Evolutionary conservation across 2,329 filamentous ascomycete species (phyloP).

Genomic region (Drechslera avenae): DNA sequence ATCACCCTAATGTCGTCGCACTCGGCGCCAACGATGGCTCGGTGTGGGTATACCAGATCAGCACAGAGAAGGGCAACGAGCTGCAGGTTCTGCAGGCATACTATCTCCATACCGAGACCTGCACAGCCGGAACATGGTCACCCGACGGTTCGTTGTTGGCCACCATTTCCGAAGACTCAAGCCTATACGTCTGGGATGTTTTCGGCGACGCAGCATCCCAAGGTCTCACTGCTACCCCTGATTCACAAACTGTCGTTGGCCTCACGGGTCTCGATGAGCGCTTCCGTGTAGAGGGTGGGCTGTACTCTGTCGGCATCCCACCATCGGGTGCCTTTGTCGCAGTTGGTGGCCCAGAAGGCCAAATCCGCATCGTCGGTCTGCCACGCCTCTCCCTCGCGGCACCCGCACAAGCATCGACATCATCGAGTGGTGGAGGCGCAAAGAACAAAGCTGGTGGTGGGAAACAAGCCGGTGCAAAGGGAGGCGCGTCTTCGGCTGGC

Average conservation of each 20-base stretch:
- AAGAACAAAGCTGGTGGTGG: conserved; percentile 56
- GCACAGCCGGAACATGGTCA: conserved; percentile 90
- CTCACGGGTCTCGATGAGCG: conserved; percentile 83
- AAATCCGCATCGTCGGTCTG: conserved; percentile 82
- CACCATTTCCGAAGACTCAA: conserved; percentile 87
- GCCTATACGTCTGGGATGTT: conserved; percentile 90
- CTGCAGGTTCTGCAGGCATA: conserved; percentile 88
- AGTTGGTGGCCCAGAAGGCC: conserved; percentile 84
- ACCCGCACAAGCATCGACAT: conserved; percentile 41
- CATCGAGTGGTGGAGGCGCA: conserved; percentile 52
- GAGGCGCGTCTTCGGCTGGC: conserved; percentile 47
- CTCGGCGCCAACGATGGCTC: conserved; percentile 88
- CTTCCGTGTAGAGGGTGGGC: conserved; percentile 87
- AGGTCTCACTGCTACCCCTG: conserved; percentile 60
- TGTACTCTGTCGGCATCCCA: conserved; percentile 86
- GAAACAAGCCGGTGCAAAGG: conserved; percentile 51
- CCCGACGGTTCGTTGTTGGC: conserved; percentile 84
- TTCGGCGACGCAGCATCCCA: conserved; percentile 77
- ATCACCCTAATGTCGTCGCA: conserved; percentile 79
- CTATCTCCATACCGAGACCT: conserved; percentile 84
- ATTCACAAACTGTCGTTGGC: conserved; percentile 71
- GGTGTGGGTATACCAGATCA: conserved; percentile 95
- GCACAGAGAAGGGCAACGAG: conserved; percentile 61
- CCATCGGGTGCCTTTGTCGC: conserved; percentile 80
- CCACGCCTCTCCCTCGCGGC: conserved; percentile 62